These are phyloP conservation scores for Pythium myriotylum DNA, from an alignment of 352 stramenopile species.

Conservation along the genomic window DNA sequence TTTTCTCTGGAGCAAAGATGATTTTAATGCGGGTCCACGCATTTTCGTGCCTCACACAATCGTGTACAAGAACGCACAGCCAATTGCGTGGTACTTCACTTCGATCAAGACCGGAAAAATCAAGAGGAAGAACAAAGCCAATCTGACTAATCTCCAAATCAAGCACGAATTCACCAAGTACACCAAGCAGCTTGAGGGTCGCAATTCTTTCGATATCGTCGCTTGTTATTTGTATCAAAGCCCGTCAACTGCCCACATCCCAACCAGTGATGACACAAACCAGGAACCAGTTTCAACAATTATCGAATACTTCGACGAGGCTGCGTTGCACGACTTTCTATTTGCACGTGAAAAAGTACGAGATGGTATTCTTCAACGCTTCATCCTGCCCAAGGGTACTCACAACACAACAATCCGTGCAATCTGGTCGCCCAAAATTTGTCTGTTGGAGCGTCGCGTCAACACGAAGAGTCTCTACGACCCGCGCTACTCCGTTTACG, in stretches of 20 bases:
- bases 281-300: constrained; percentile 31
- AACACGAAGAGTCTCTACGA: constrained; percentile 93
- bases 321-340: constrained; percentile 91
- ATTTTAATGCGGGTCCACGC: constrained; percentile 83
- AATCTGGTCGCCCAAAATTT: constrained; percentile 96
- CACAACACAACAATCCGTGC: constrained; percentile 89
- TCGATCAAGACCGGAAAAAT: constrained; percentile 77
- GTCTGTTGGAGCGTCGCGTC: constrained; percentile 90
- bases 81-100: constrained; percentile 96
- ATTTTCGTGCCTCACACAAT: constrained; percentile 94
- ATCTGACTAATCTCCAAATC: constrained; percentile 92
- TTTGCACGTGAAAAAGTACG: constrained; percentile 89
- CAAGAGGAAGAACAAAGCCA: constrained; percentile 92
- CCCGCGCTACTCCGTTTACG: constrained; percentile 91
- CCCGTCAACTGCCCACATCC: constrained; percentile 3
- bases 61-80: constrained; percentile 92
- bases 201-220: constrained; percentile 81
- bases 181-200: constrained; percentile 27
- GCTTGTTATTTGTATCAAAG: constrained; percentile 88
- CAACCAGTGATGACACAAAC: constrained; percentile 8
- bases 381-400: constrained; percentile 93
- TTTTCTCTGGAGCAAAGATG: constrained; percentile 91
- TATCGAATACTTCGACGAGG: constrained; percentile 94
- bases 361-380: constrained; percentile 94
- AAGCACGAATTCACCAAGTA: constrained; percentile 94